These are phyloP conservation scores for Acer saccharum DNA, from an alignment of 345 rosid genomes.

Conservation along the genomic window DNA sequence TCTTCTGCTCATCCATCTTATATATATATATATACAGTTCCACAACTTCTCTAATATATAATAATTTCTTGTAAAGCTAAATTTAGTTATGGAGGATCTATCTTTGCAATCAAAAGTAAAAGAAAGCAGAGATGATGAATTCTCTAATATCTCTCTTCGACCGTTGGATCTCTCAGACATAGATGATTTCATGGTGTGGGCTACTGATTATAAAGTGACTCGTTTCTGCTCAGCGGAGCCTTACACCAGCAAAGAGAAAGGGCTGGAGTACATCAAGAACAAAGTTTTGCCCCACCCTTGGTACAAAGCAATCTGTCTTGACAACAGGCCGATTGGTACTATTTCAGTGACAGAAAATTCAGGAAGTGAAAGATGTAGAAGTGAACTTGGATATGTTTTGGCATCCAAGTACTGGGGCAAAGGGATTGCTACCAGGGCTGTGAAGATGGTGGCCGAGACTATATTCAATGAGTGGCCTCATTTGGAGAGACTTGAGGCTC, in stretches of 20 bases:
- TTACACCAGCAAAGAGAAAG: slow-evolving; percentile 47
- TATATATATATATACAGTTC: too few relatives aligned
- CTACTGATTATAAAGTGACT: slow-evolving; percentile 46
- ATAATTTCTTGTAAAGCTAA: too few relatives aligned
- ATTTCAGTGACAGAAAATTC: slow-evolving; percentile 49
- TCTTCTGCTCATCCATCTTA: not conserved
- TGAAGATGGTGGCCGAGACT: slow-evolving; percentile 40
- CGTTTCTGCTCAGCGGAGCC: slow-evolving; percentile 63
- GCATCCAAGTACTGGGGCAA: slow-evolving; percentile 57
- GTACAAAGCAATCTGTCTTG: slow-evolving; percentile 64
- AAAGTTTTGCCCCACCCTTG: slow-evolving; percentile 53
- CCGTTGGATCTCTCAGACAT: slow-evolving; percentile 46
- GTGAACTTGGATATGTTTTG: slow-evolving; percentile 55
- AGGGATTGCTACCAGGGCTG: slow-evolving; percentile 59
- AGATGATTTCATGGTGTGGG: slow-evolving; percentile 80
- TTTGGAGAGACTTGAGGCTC: slow-evolving; percentile 69
- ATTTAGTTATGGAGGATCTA: slow-evolving; percentile 20
- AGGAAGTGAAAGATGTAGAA: slow-evolving; percentile 42
- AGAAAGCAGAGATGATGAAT: not conserved
- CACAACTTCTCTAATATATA: too few relatives aligned
- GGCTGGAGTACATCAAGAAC: slow-evolving; percentile 35
- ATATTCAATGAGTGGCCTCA: slow-evolving; percentile 54
- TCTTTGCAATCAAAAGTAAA: not conserved
- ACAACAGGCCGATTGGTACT: slow-evolving; percentile 51
- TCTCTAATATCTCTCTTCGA: slow-evolving; percentile 38